Evolutionary conservation across 208 protist species (phyloP), one percentile per base, ranked within the genome.

Genomic region (Giardia duodenalis): DNA sequence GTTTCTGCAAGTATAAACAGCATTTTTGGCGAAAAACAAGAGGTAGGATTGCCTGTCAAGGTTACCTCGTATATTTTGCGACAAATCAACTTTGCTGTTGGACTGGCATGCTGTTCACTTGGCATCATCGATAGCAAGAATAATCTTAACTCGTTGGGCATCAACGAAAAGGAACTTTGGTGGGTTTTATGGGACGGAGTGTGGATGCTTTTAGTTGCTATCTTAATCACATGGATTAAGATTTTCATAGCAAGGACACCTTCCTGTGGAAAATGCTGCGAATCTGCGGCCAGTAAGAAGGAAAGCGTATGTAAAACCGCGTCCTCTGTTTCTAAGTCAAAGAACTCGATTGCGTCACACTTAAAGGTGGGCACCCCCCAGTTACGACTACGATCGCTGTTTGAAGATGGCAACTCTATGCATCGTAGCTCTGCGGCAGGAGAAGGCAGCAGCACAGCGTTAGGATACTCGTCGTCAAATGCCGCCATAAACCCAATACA

Each of bases 31-130:
- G 30, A 76, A 30, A 10, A 10, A 10, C 57, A 76, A 30, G 86
- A 89, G 42, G 10, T 45, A n/a, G 4, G 4, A 45, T 89, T 89
- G 4, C 42, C 86, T 19, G 42, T 89, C 10, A 42, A 46, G 4
- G 4, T 89, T 45, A 44, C 42, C 4, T 10, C 22, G 4, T 89
- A 89, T 45, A 46, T 89, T 42, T 42, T 89, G 4, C 4, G 86
- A n/a, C 86, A 46, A 46, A n/a, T 89, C 42, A 89, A 89, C 42
- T 10, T 89, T 19, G 86, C 86, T 45, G 42, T 89, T 42, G 86
- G 86, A 45, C 22, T 89, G 44, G 86, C 86, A 19, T 44, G 4
- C 4, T 89, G 86, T 45, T 89, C 86, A 45, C 44, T 89, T 19
- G 86, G 86, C 3, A 44, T 89, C 42, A 46, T 44, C 57, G 57